Evolutionary conservation across 108 stramenopile species (phyloP).

Genomic region (Ochromonas danica): DNA sequence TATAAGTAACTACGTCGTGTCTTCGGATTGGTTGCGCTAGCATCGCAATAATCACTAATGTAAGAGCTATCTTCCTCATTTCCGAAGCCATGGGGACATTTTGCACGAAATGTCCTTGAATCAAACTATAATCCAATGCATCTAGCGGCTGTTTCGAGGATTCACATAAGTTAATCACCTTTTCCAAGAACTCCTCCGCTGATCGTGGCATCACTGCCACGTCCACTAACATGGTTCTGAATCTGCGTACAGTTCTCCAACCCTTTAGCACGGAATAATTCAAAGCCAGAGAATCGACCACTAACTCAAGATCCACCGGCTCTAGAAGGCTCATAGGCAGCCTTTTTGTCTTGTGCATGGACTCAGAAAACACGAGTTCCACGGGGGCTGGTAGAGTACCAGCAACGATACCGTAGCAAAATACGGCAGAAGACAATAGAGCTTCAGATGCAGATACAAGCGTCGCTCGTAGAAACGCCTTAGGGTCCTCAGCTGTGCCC

Average conservation of each 20-base stretch:
- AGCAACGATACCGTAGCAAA: slow-evolving; percentile 1
- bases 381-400: background rate
- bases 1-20: background rate
- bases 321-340: slow-evolving; percentile 3
- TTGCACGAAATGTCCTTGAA: background rate
- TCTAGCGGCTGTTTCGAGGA: background rate
- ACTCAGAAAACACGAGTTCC: slow-evolving; percentile 2
- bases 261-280: background rate
- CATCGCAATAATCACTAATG: background rate
- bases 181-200: background rate
- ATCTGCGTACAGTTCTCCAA: background rate
- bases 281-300: background rate
- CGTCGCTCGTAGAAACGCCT: background rate
- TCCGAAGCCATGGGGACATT: background rate
- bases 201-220: background rate
- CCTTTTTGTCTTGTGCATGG: background rate
- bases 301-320: background rate
- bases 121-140: background rate
- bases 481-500: background rate
- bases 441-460: background rate
- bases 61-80: background rate
- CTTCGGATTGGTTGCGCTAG: background rate
- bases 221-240: slow-evolving; percentile 1
- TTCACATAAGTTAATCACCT: background rate
- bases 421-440: background rate